A percentile compares a stretch with the other conserved stretches of the same genome.
phyloP scores from a whole-genome alignment of 768 basidiomycete genomes.

The Leccinum fibrillosum region DNA sequence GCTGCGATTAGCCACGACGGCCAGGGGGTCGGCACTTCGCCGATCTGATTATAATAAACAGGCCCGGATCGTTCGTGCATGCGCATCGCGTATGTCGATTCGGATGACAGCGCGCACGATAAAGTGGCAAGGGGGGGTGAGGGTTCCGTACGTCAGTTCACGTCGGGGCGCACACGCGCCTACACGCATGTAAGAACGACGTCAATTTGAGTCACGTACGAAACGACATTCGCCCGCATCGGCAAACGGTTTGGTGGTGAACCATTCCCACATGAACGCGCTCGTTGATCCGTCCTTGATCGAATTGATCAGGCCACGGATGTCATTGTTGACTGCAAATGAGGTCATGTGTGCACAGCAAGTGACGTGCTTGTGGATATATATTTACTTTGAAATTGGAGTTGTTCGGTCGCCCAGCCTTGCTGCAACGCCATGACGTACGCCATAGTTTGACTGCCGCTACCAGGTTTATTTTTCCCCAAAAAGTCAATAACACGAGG shows the following conservation, averaged over 20 bases:
- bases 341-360: neutral
- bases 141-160: neutral
- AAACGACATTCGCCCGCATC: slow-evolving; percentile 80
- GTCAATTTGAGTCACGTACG: slow-evolving; percentile 43
- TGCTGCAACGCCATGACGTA: slow-evolving; percentile 90
- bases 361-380: slow-evolving; percentile 1
- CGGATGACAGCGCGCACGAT: neutral
- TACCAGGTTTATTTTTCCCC: neutral
- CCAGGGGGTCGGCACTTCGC: slow-evolving; percentile 90
- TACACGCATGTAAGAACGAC: neutral
- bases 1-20: slow-evolving; percentile 95
- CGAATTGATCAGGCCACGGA: slow-evolving; percentile 76
- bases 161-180: neutral
- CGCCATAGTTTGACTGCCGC: slow-evolving; percentile 94
- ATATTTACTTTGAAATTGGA: slow-evolving; percentile 77
- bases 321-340: slow-evolving; percentile 72
- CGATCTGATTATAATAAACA: slow-evolving; percentile 50
- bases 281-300: slow-evolving; percentile 88
- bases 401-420: slow-evolving; percentile 64
- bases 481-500: neutral
- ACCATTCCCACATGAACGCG: slow-evolving; percentile 96
- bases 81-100: neutral
- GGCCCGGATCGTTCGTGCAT: neutral
- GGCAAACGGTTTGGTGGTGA: slow-evolving; percentile 77
- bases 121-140: neutral